Evolutionary conservation across 2,329 filamentous ascomycete species (phyloP), one percentile per base, ranked within the genome.

Genomic region (Harringtonia aguacate): DNA sequence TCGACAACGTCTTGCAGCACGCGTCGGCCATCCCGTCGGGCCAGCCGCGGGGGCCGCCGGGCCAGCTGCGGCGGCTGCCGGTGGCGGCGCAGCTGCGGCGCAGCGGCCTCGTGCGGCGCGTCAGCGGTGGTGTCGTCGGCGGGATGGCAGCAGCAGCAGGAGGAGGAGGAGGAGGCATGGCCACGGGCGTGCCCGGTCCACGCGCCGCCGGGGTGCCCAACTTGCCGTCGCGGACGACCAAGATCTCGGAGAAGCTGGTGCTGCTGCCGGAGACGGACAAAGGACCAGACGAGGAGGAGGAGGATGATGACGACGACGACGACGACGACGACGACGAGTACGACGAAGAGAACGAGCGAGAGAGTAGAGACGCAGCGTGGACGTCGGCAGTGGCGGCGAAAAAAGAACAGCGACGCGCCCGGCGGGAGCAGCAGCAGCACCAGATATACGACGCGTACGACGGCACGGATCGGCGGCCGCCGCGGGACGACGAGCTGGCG

Each of bases 191-290:
- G 24, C 24, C 17, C 31, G 30, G 37, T 21, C 36, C 14, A 4
- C 50, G n/a, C 49, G 57, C n/a, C 8, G 53, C 55, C 4, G 73
- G 72, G 48, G 65, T 68, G 54, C 72, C 77, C 45, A 73, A 70
- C 36, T 65, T 95, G 52, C 92, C 90, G 1, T 83, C 86, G 7
- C 77, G 92, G 43, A 94, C 88, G 31, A 94, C 87, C 24, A 95
- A 97, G 62, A 83, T 94, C 51, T 95, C 86, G 61, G 87, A 97
- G 67, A 97, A 97, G 65, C 72, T 98, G n/a, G 92, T 98, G 0
- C 70, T 97, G 30, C 73, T 98, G 14, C 92, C 92, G 1, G 90
- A 95, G 58, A 84, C 88, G 1, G 70, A 72, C 4, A 74, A 75
- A 9, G 43, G 20, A 14, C 31, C 43, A 13, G 29, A 34, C 15